Base-by-base conservation (phyloP, 352 stramenopile genomes). In the Phytopythium montanum region DNA sequence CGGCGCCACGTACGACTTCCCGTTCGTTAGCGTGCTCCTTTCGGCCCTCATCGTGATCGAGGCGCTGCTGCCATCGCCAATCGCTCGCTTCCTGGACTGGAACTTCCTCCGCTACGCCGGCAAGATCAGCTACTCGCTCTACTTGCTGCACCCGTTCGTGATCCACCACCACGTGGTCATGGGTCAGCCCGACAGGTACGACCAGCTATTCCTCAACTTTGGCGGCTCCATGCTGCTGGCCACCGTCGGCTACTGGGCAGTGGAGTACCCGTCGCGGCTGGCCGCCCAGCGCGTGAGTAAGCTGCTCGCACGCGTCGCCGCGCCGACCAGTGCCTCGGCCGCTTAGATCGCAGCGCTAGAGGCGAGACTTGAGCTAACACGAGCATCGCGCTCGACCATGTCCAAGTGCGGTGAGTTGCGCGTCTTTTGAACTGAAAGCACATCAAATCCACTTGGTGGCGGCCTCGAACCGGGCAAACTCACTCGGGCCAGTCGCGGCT, bases 401-500 rank as follows among this genome's bases (percentile, higher is more conserved):
- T n/a, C n/a, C n/a, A n/a, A n/a, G n/a, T n/a, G n/a, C n/a, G n/a
- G n/a, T n/a, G n/a, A n/a, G n/a, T n/a, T n/a, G n/a, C n/a, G n/a
- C n/a, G n/a, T n/a, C n/a, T n/a, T n/a, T n/a, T n/a, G n/a, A n/a
- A n/a, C n/a, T n/a, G n/a, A n/a, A n/a, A n/a, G n/a, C n/a, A n/a
- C n/a, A n/a, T n/a, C n/a, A n/a, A n/a, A n/a, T n/a, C 81, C 80
- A 88, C 66, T 80, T 81, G 28, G 54, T 54, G 58, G 81, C 68
- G 36, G 34, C 53, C 48, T 79, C 79, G 26, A 88, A 55, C 8
- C 58, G 46, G 5, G 81, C 68, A 46, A 90, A 90, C 56, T 86
- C 78, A n/a, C n/a, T n/a, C n/a, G n/a, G 7, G 60, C 64, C 31
- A 90, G 75, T 78, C 78, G 86, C 59, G n/a, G n/a, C n/a, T n/a